Percentiles rank a stretch among this genome's conserved stretches.
Evolutionary conservation across 2,329 filamentous ascomycete species (phyloP).

Genomic region (Aspergillus sp.): DNA sequence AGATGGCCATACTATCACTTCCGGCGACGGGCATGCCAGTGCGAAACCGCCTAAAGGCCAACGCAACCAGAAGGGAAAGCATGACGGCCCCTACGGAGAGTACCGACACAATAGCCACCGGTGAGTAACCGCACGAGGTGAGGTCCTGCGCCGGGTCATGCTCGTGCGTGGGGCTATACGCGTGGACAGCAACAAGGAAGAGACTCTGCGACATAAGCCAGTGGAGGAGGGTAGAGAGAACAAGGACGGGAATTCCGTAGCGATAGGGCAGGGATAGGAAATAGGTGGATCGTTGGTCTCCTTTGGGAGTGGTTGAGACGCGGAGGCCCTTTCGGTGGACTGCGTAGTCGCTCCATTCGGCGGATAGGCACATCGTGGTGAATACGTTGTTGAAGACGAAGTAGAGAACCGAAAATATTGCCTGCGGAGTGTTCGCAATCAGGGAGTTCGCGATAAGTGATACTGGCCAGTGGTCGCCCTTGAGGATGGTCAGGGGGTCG

Average conservation of each 20-base stretch:
- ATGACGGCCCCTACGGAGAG: slow-evolving; percentile 15
- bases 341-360: slow-evolving; percentile 49
- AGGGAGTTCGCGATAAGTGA: slow-evolving; percentile 14
- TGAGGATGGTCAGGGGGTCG: slow-evolving; percentile 1
- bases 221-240: slow-evolving; percentile 34
- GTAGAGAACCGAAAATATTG: slow-evolving; percentile 33
- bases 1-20: slow-evolving; percentile 32
- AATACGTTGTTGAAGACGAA: slow-evolving; percentile 32
- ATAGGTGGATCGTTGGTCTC: slow-evolving; percentile 40
- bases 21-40: slow-evolving; percentile 27
- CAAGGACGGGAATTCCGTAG: slow-evolving; percentile 38
- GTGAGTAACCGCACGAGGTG: slow-evolving; percentile 7
- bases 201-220: slow-evolving; percentile 47
- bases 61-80: slow-evolving; percentile 10
- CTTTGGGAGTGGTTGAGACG: slow-evolving; percentile 34
- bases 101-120: slow-evolving; percentile 11
- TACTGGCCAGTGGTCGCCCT: background rate
- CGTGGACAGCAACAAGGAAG: slow-evolving; percentile 37
- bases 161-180: background rate
- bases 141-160: background rate
- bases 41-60: slow-evolving; percentile 18
- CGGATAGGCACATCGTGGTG: slow-evolving; percentile 47
- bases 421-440: slow-evolving; percentile 37
- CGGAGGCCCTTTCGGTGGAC: slow-evolving; percentile 32
- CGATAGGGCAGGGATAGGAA: slow-evolving; percentile 24